A percentile compares a stretch with the other conserved stretches of the same genome.
phyloP scores from a whole-genome alignment of 129 eudicot genomes.

The Arctium minus region DNA sequence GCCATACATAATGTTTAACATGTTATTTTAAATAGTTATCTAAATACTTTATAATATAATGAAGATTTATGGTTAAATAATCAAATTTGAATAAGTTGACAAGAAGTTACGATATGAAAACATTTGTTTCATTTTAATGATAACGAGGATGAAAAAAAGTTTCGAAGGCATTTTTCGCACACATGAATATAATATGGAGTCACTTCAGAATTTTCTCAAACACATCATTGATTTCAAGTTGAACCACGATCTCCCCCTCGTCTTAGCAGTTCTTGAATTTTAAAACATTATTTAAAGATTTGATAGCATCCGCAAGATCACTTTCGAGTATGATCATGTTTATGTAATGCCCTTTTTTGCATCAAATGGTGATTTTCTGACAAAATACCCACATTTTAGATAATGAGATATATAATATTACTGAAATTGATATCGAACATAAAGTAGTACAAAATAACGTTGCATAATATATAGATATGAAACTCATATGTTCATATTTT shows the following conservation, averaged over 20 bases:
- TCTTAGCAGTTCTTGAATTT: background rate
- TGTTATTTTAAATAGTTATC: too few relatives aligned
- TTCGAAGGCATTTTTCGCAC: too few relatives aligned
- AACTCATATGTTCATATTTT: background rate
- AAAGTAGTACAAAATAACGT: background rate
- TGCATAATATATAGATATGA: background rate
- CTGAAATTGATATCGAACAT: background rate
- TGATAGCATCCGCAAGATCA: too few relatives aligned
- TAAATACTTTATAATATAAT: too few relatives aligned
- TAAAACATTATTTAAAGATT: background rate
- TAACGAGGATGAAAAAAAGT: too few relatives aligned
- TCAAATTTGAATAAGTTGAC: background rate
- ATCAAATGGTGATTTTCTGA: background rate
- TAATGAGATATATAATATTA: too few relatives aligned
- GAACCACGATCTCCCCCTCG: background rate
- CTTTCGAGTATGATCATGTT: background rate
- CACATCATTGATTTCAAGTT: background rate
- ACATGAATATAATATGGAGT: background rate
- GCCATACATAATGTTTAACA: background rate
- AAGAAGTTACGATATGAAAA: background rate
- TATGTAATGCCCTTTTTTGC: background rate
- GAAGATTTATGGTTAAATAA: background rate
- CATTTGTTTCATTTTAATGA: too few relatives aligned
- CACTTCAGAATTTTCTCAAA: background rate
- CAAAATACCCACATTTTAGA: background rate